Evolutionary conservation across 1,284 basidiomycete species (phyloP).

Genomic region (Trametes sp.): DNA sequence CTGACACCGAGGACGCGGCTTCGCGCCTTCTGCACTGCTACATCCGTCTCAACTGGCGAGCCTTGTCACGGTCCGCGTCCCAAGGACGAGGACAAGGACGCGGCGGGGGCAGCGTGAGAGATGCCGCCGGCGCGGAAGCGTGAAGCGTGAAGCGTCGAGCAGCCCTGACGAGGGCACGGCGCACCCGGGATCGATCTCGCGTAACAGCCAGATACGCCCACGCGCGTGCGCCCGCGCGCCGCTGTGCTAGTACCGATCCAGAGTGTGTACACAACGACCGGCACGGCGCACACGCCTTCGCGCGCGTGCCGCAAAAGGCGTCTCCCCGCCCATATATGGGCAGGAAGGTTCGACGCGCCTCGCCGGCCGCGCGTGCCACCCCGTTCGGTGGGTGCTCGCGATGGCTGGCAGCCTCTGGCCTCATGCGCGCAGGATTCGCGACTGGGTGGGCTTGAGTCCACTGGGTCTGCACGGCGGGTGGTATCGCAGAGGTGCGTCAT

Average conservation of each 20-base stretch:
- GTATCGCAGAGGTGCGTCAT: not conserved
- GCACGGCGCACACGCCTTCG: not conserved
- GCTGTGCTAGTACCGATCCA: slow-evolving; percentile 6
- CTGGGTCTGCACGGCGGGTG: no score
- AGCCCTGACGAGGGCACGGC: no score
- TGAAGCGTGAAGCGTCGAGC: not conserved
- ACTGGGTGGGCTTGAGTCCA: no score
- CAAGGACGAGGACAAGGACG: no score
- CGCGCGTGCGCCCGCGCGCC: no score
- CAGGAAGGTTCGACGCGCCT: slow-evolving; percentile 21
- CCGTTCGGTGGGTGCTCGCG: not conserved
- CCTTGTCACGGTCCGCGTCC: no score
- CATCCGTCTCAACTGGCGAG: no score
- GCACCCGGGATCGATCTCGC: slow-evolving; percentile 13
- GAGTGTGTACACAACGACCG: slow-evolving; percentile 4
- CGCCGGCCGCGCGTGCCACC: not conserved
- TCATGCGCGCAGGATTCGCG: no score
- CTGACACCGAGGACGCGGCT: no score
- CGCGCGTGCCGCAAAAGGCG: slow-evolving; percentile 22
- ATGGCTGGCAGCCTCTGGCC: no score
- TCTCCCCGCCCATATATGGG: slow-evolving; percentile 27
- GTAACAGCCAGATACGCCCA: not conserved
- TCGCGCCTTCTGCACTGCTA: no score
- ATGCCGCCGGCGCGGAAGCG: slow-evolving; percentile 5
- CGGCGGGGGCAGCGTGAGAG: no score